Evolutionary conservation across 257 asterid species (phyloP), one percentile per base, ranked within the genome.

Genomic region (Verbascum thapsus): DNA sequence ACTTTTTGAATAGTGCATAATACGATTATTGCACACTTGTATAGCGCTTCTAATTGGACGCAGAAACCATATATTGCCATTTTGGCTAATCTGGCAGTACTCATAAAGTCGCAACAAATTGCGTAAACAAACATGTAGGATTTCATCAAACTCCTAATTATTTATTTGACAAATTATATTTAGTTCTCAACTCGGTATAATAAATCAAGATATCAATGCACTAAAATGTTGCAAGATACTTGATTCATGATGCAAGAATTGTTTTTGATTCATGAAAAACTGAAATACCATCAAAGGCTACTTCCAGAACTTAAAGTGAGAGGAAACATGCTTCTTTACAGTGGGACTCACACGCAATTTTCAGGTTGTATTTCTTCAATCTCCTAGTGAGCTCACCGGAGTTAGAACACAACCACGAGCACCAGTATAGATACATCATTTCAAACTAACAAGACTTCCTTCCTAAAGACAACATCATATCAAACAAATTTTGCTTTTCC

Each of bases 311-410:
- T 10, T 1, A 49, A 22, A 51, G 20, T 8, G 37, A 51, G 51
- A 17, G 37, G 4, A 37, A 45, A 18, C 5, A 53, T 53, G 19
- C n/a, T 18, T 9, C 11, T 17, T 18, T 9, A 18, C 11, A 47
- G 6, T 2, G 6, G 10, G 11, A 42, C 3, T 3, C n/a, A 42
- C 15, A n/a, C 16, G 16, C 18, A 17, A 0, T n/a, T 3, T 58
- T 6, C 20, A 54, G 63, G 37, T 13, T 10, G 48, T 37, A 64
- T 40, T 58, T 57, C 44, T 41, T 71, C 35, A 42, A 55, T 71
- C 54, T 22, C 41, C 44, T 44, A 3, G 4, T 37, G 9, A 39
- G 0, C 48, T 41, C 49, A 10, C 52, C 40, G 19, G 39, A 43
- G n/a, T 39, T 39, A 20, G 42, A 19, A 65, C n/a, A n/a, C n/a